These are phyloP conservation scores for Fraxinus nigra DNA, from an alignment of 305 asterid species.

Conservation along the genomic window DNA sequence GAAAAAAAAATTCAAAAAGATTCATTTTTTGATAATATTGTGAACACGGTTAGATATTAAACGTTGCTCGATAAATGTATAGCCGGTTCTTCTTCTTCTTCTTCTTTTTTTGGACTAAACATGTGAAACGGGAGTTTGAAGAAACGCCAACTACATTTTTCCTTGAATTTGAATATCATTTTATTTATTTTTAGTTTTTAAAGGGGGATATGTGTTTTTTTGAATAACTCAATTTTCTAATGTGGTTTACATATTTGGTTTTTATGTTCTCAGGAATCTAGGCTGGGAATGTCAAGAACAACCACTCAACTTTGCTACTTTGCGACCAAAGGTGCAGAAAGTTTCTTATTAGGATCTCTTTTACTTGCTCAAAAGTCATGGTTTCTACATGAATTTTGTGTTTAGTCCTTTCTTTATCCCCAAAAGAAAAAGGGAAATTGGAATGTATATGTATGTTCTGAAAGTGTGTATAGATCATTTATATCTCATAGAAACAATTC, in stretches of 20 bases:
- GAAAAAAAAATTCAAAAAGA: not conserved
- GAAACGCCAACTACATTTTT: too few relatives aligned
- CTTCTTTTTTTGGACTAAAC: too few relatives aligned
- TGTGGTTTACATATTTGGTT: not conserved
- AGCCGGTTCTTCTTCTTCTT: not conserved
- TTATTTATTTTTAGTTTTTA: too few relatives aligned
- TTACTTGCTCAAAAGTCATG: not conserved
- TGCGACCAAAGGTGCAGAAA: slow-evolving; percentile 47
- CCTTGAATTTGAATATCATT: too few relatives aligned
- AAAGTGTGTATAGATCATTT: not conserved
- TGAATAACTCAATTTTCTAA: not conserved
- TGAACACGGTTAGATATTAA: not conserved
- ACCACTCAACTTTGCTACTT: slow-evolving; percentile 33
- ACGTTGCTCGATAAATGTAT: not conserved
- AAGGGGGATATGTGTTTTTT: too few relatives aligned
- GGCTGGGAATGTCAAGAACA: slow-evolving; percentile 37
- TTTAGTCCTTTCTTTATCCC: not conserved
- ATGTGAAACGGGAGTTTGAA: too few relatives aligned
- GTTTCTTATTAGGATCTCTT: not conserved
- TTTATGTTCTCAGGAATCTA: slow-evolving; percentile 36
- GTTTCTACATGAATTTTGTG: not conserved
- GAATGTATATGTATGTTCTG: not conserved
- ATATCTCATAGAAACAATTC: not conserved
- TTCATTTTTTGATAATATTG: not conserved
- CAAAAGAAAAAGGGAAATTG: not conserved